Evolutionary conservation across 495 filamentous ascomycete genomes (phyloP).

Genomic region (Elasticomyces elasticus): DNA sequence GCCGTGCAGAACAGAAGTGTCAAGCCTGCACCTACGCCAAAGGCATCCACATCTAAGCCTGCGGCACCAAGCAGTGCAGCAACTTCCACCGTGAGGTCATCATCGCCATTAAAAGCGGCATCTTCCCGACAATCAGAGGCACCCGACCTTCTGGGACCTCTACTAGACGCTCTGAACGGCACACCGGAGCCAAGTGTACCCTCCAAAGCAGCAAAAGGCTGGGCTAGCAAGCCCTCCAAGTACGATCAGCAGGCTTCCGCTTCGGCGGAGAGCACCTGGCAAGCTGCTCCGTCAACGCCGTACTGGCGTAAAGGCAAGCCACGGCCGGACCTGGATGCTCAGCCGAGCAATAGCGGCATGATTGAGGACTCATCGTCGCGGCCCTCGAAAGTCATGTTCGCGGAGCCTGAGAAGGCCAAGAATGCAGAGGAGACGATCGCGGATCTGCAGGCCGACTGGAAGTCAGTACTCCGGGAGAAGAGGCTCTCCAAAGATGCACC

Average conservation of each 20-base stretch:
- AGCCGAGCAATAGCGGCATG: background rate
- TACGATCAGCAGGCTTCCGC: background rate
- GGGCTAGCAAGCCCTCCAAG: background rate
- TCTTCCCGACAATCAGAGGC: background rate
- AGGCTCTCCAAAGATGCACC: background rate
- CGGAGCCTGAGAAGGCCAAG: background rate
- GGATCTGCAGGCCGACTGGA: slow-evolving; percentile 10
- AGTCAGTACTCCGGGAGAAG: slow-evolving; percentile 8
- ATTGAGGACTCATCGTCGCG: background rate
- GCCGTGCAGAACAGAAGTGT: no score
- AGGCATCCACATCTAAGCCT: background rate
- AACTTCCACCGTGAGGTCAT: background rate
- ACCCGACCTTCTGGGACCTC: background rate
- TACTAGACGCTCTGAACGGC: background rate
- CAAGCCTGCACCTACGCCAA: background rate
- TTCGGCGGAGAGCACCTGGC: background rate
- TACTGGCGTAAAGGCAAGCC: slow-evolving; percentile 8
- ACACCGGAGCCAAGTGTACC: background rate
- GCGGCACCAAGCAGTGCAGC: background rate
- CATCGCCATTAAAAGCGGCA: background rate
- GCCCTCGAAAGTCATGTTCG: background rate
- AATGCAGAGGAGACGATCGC: slow-evolving; percentile 9
- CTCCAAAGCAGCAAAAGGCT: background rate
- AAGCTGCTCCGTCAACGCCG: slow-evolving; percentile 2
- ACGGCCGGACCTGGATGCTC: slow-evolving; percentile 4